Conservation (phyloP, 2,329 filamentous ascomycete genomes). For the Neofusicoccum sp. region DNA sequence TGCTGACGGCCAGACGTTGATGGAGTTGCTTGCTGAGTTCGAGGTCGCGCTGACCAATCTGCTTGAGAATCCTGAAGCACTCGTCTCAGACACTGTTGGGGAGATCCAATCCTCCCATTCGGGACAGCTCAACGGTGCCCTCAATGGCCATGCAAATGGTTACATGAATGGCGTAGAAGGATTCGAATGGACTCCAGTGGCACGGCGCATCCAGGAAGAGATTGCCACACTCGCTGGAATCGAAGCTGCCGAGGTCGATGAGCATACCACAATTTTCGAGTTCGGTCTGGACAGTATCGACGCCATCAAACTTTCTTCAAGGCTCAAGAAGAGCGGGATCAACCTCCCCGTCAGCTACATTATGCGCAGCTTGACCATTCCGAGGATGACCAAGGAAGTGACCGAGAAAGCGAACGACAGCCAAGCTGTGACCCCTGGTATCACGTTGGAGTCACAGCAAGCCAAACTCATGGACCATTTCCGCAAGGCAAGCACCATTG, state of each 20-base stretch:
- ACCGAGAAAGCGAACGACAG: slow-evolving; percentile 11
- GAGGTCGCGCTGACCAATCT: slow-evolving; percentile 39
- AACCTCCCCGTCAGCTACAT: slow-evolving; percentile 70
- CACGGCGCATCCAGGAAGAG: slow-evolving; percentile 57
- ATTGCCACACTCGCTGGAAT: slow-evolving; percentile 63
- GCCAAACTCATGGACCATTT: slow-evolving; percentile 38
- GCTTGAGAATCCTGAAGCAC: slow-evolving; percentile 31
- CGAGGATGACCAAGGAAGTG: slow-evolving; percentile 51
- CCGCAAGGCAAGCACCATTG: slow-evolving; percentile 28
- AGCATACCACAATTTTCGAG: slow-evolving; percentile 68
- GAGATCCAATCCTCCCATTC: not conserved
- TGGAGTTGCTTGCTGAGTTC: slow-evolving; percentile 45
- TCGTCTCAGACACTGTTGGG: slow-evolving; percentile 23
- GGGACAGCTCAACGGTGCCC: not conserved
- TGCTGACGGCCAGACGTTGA: slow-evolving; percentile 35
- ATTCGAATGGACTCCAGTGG: slow-evolving; percentile 61
- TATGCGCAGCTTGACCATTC: slow-evolving; percentile 68
- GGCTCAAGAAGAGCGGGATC: slow-evolving; percentile 62
- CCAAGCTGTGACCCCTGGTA: slow-evolving; percentile 16
- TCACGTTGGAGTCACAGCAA: slow-evolving; percentile 25
- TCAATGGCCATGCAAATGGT: not conserved
- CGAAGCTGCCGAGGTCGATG: slow-evolving; percentile 51
- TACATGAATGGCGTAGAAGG: slow-evolving; percentile 24
- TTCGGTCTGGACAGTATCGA: slow-evolving; percentile 92
- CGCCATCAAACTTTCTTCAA: slow-evolving; percentile 76